Base-by-base conservation (phyloP, 805 yeast species). In the Ogataea ramenticola region DNA sequence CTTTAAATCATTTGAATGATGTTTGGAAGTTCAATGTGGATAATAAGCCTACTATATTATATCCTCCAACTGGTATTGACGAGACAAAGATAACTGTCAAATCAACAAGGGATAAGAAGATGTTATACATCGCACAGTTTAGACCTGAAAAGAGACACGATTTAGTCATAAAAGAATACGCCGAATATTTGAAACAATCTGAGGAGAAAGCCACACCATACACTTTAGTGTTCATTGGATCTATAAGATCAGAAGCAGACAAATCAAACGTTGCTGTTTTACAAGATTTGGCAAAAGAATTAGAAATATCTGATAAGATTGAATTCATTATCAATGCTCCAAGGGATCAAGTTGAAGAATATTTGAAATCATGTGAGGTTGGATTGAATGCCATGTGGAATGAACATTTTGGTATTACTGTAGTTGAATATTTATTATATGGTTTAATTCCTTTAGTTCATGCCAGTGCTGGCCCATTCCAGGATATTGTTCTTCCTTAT, bases 341-440 rank as follows among this genome's bases (percentile, higher is more conserved):
- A 10, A 86, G 86, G 66, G 71, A 68, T 1, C 72, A 70, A 16
- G 80, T 95, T 14, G 66, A 77, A 42, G 56, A 65, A 26, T 71
- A 77, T 43, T 67, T 95, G 30, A 54, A 66, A 12, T 65, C 61
- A 14, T 75, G 88, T 3, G 75, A 80, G 22, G 80, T 78, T 55
- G 99, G 99, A 5, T 68, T 93, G 34, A 91, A 93, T 56, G 89
- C 96, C 27, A 93, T 93, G 99, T 93, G 99, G 99, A 93, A 93
- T 64, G 99, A 93, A 67, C 99, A 93, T 67, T 93, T 93, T 62
- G 99, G 99, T 17, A 93, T 93, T 55, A 91, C 96, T 1, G 91
- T 93, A 5, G 99, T 93, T 8, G 99, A 93, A 62, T 87, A 89
- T 59, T 70, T 86, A 66, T 82, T 91, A 2, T 75, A 85, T 43